Evolutionary conservation across 306 rosid species (phyloP).

Genomic region (Sesbania bispinosa): DNA sequence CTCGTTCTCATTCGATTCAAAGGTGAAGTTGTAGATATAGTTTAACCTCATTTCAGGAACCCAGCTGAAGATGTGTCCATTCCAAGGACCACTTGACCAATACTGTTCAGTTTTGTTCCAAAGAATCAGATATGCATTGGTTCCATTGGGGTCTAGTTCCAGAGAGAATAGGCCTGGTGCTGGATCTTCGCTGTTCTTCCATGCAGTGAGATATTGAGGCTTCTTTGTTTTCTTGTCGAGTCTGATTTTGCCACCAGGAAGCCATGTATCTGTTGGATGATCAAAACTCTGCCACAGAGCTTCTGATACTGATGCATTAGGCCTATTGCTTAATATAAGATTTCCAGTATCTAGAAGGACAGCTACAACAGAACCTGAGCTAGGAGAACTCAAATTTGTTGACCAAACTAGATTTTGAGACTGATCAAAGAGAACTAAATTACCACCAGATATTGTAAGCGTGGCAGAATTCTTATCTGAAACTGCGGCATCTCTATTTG

Average conservation of each 20-base stretch:
- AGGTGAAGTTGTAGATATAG: constrained; percentile 31
- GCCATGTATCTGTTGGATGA: constrained; percentile 49
- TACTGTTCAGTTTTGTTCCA: constrained; percentile 45
- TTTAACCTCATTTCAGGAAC: constrained; percentile 44
- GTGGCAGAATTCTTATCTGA: constrained; percentile 38
- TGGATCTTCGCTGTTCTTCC: constrained; percentile 42
- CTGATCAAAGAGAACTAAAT: constrained; percentile 45
- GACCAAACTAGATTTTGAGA: constrained; percentile 55
- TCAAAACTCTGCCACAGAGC: constrained; percentile 64
- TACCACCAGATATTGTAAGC: constrained; percentile 29
- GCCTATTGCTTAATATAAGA: constrained; percentile 37
- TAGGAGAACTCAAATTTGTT: constrained; percentile 39
- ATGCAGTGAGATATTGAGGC: constrained; percentile 45
- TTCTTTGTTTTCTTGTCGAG: constrained; percentile 28
- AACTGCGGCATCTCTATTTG: constrained; percentile 56
- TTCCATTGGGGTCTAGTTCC: constrained; percentile 39
- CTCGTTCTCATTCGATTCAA: constrained; percentile 18
- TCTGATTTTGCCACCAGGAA: constrained; percentile 42
- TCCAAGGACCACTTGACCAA: constrained; percentile 53
- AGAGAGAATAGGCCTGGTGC: constrained; percentile 40
- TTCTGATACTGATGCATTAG: constrained; percentile 23
- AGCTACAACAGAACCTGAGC: constrained; percentile 28
- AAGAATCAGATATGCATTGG: constrained; percentile 15
- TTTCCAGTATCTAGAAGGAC: constrained; percentile 50
- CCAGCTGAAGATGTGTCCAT: constrained; percentile 36